Base-by-base conservation (phyloP, 768 basidiomycete species). In the Calvatia gigantea region DNA sequence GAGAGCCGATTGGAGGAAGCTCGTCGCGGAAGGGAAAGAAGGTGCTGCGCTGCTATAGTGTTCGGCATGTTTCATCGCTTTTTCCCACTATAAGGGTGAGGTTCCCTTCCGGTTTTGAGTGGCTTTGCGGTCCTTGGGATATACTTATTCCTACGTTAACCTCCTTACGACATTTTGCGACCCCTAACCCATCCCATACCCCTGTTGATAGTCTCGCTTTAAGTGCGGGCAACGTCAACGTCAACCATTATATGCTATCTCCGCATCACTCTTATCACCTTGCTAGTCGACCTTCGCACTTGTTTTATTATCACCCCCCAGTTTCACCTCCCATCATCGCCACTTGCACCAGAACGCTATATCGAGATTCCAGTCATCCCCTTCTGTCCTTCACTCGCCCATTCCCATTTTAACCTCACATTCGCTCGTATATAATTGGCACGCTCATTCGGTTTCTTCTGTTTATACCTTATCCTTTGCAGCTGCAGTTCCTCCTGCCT, bases 1-100 rank as follows among this genome's bases (percentile, higher is more conserved):
- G 96, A 77, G 93, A 60, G 68, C 67, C 37, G 89, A 94, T 61
- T 98, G 95, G 95, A 75, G 73, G 60, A 76, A 64, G 39, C 82
- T 91, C 28, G 87, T 90, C 17, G 78, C 74, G 12, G 67, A 78
- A 6, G 89, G 89, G 51, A 82, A 79, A 64, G 84, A 89, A 14
- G 75, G 72, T 28, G 66, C 73, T 4, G 89, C 81, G 17, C 73
- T 91, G 48, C 71, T 89, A 70, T 89, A 70, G 61, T 28, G 39
- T 6, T n/a, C n/a, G n/a, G n/a, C n/a, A n/a, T n/a, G n/a, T n/a
- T n/a, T n/a, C n/a, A n/a, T n/a, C n/a, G n/a, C n/a, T n/a, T n/a
- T n/a, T n/a, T n/a, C n/a, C n/a, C n/a, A n/a, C n/a, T n/a, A n/a
- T n/a, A 28, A 17, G 17, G 47, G 35, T 35, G 31, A 29, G 6